These are phyloP conservation scores for Candida vaughaniae DNA, from an alignment of 805 yeast species.

Conservation along the genomic window DNA sequence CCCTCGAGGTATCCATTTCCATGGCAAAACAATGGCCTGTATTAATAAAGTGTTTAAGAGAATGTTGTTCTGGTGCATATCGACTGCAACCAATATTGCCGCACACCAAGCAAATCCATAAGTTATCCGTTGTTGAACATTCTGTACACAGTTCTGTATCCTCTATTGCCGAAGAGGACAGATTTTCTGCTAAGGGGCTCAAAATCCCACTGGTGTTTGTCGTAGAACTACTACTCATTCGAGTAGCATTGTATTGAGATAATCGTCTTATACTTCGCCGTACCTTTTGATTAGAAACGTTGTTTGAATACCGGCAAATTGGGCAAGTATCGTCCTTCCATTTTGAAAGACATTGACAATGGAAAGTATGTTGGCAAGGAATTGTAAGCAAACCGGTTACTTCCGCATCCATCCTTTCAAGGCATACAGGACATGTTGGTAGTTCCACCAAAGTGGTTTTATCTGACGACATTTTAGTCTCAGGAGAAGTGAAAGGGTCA, in stretches of 20 bases:
- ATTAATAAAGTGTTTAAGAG: conserved; percentile 72
- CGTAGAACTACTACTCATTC: not conserved
- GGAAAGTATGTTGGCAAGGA: conserved; percentile 92
- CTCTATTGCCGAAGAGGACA: conserved; percentile 6
- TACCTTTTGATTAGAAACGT: conserved; percentile 33
- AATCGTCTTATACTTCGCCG: conserved; percentile 32
- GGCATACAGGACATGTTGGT: conserved; percentile 91
- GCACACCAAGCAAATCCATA: conserved; percentile 89
- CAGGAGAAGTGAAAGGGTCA: conserved; percentile 64
- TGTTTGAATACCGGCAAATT: conserved; percentile 76
- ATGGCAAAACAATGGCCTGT: conserved; percentile 89
- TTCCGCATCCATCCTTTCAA: conserved; percentile 81
- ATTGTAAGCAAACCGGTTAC: conserved; percentile 82
- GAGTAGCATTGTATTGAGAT: conserved; percentile 17
- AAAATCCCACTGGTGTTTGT: not conserved
- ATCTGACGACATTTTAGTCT: conserved; percentile 5
- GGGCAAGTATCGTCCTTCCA: conserved; percentile 94
- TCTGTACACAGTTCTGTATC: conserved; percentile 43
- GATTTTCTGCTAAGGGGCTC: not conserved
- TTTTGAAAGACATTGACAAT: conserved; percentile 80
- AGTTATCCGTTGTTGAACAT: conserved; percentile 59
- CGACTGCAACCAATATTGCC: conserved; percentile 93
- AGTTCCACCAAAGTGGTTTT: conserved; percentile 47
- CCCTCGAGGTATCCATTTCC: conserved; percentile 81
- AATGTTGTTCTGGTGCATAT: conserved; percentile 77